Percentiles rank a stretch among this genome's conserved stretches.
Conservation (phyloP, 495 filamentous ascomycete genomes). For the Podospora pseudopauciseta region DNA sequence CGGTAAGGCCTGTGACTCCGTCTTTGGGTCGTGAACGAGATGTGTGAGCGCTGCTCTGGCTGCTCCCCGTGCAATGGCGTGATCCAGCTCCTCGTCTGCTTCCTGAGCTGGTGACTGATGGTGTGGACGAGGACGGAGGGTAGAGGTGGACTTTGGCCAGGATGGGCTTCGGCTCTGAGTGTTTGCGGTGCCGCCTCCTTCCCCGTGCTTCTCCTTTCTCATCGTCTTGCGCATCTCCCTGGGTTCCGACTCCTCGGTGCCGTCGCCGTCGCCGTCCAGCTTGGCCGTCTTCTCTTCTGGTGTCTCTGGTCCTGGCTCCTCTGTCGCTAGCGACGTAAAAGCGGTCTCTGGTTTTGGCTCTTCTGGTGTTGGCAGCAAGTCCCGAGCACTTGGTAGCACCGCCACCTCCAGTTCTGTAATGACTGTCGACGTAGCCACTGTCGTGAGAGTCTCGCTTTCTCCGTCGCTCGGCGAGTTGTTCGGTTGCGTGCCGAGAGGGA, state of each 20-base stretch:
- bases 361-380: not conserved
- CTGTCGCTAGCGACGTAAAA: conserved; percentile 25
- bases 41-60: conserved; percentile 27
- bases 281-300: conserved; percentile 8
- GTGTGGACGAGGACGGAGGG: not conserved
- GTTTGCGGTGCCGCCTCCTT: not conserved
- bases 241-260: not conserved
- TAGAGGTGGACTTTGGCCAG: conserved; percentile 26
- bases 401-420: not conserved
- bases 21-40: not conserved
- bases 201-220: conserved; percentile 11
- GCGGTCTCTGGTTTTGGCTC: conserved; percentile 25
- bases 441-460: conserved; percentile 21
- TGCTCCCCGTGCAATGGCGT: conserved; percentile 30
- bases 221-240: conserved; percentile 31
- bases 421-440: not conserved
- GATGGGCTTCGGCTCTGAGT: conserved; percentile 7
- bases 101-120: conserved; percentile 1
- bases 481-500: conserved; percentile 34
- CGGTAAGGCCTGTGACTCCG: not conserved
- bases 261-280: not conserved
- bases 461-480: conserved; percentile 36
- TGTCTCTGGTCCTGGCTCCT: not conserved
- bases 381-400: not conserved
- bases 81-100: conserved; percentile 12